Conservation (phyloP, 2,329 filamentous ascomycete genomes). For the Cercospora sp. region DNA sequence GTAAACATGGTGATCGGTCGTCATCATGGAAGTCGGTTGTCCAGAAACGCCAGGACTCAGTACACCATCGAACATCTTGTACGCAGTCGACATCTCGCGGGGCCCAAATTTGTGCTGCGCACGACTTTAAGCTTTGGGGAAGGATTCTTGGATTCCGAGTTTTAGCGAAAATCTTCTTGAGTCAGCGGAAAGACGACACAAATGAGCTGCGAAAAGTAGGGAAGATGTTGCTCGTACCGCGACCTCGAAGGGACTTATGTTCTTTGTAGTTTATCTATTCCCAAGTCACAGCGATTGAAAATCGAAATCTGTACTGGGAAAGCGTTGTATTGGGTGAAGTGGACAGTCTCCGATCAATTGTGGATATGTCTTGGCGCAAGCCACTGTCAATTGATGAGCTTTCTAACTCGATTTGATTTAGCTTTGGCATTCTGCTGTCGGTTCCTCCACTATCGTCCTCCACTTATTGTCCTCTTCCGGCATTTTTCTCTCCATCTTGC, state of each 20-base stretch:
- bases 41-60: conserved; percentile 17
- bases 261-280: not conserved
- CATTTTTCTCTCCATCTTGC: not conserved
- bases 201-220: not conserved
- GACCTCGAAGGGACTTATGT: not conserved
- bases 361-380: not conserved
- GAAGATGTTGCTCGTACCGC: not conserved
- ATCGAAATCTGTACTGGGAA: not conserved
- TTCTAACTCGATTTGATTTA: not conserved
- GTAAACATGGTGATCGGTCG: conserved; percentile 35
- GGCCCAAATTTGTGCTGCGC: not conserved
- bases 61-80: conserved; percentile 10
- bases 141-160: not conserved
- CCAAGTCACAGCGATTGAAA: not conserved
- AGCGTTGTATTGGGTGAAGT: not conserved
- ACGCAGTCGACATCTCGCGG: not conserved
- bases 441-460: not conserved
- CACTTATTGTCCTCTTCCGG: not conserved
- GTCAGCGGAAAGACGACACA: not conserved
- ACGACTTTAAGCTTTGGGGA: not conserved
- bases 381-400: not conserved
- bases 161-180: conserved; percentile 1
- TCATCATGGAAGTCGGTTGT: conserved; percentile 29
- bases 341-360: conserved; percentile 2
- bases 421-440: not conserved